Conservation (phyloP, 2,329 filamentous ascomycete genomes). For the Fusarium coicis region DNA sequence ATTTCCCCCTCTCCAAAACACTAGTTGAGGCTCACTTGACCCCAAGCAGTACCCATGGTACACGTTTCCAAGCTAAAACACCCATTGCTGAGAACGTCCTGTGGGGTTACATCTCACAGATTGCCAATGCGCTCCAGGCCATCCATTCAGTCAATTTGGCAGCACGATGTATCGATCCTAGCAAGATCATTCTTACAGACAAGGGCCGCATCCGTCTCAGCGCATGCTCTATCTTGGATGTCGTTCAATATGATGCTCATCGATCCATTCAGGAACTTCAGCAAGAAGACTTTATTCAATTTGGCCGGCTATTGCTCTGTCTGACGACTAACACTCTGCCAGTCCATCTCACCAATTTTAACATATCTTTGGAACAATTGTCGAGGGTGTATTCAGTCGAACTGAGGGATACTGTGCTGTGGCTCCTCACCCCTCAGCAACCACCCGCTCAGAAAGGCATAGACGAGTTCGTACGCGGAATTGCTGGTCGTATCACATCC, state of each 20-base stretch:
- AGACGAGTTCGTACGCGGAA: constrained; percentile 80
- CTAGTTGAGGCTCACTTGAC: constrained; percentile 83
- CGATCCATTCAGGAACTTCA: constrained; percentile 80
- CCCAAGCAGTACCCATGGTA: constrained; percentile 52
- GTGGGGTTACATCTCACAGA: constrained; percentile 93
- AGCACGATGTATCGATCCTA: constrained; percentile 85
- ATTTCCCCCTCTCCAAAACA: constrained; percentile 90
- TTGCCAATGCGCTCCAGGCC: constrained; percentile 85
- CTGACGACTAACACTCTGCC: constrained; percentile 77
- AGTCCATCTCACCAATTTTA: constrained; percentile 67
- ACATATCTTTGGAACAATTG: constrained; percentile 80
- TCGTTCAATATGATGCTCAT: constrained; percentile 81
- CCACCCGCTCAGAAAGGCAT: constrained; percentile 73
- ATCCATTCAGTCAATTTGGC: constrained; percentile 86
- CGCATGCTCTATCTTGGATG: constrained; percentile 89
- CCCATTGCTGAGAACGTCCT: constrained; percentile 77
- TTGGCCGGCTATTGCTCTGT: constrained; percentile 86
- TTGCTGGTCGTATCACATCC: constrained; percentile 79
- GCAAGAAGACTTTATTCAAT: constrained; percentile 84
- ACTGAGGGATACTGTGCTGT: constrained; percentile 81
- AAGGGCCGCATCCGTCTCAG: constrained; percentile 91
- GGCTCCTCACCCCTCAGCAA: constrained; percentile 78
- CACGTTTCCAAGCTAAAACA: constrained; percentile 57
- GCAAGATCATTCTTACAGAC: constrained; percentile 89
- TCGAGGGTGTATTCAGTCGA: constrained; percentile 80